Evolutionary conservation across 2,329 filamentous ascomycete species (phyloP), one percentile per base, ranked within the genome.

Genomic region (Phoma sp.): DNA sequence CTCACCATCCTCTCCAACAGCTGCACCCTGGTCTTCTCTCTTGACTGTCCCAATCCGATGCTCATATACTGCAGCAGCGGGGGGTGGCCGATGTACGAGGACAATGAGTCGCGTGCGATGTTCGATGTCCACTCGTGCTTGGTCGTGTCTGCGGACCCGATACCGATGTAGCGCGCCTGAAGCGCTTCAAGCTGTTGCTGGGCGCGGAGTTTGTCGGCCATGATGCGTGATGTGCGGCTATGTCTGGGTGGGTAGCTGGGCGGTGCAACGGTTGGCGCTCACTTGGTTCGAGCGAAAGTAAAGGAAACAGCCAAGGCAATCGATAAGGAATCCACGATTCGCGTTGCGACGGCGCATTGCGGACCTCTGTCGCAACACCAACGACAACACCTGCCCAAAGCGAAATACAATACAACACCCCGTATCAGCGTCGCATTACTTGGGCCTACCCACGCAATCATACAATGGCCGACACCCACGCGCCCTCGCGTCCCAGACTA

Each of bases 41-140:
- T 82, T 5, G 90, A 84, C 75, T 96, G 91, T 42, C 95, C 95
- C 79, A 96, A 86, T 0, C 93, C 93, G 44, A 98, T 86, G 14
- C 90, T 84, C 81, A 97, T 92, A 75, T 96, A 97, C 35, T 90
- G 86, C 13, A 98, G 82, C 57, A 97, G 82, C 7, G 92, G 89
- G 13, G 92, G 90, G 73, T 99, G 95, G 18, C 95, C 95, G 61
- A 95, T 84, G 68, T 96, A 93, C 59, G 88, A 92, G 18, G 92
- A 86, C 73, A 93, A 93, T 22, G 89, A 96, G 80, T 99, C 95
- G 74, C 95, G 92, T 72, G 92, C 86, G 72, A 98, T 93, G 79
- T 98, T 99, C 56, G 90, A 93, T 45, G 89, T 89, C 92, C 93
- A 99, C 79, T 99, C 95, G 87, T 95, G 95, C 76, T 91, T 96